A percentile compares a stretch with the other conserved stretches of the same genome.
Conservation (phyloP, 345 rosid species). For the Lepidium africanum region DNA sequence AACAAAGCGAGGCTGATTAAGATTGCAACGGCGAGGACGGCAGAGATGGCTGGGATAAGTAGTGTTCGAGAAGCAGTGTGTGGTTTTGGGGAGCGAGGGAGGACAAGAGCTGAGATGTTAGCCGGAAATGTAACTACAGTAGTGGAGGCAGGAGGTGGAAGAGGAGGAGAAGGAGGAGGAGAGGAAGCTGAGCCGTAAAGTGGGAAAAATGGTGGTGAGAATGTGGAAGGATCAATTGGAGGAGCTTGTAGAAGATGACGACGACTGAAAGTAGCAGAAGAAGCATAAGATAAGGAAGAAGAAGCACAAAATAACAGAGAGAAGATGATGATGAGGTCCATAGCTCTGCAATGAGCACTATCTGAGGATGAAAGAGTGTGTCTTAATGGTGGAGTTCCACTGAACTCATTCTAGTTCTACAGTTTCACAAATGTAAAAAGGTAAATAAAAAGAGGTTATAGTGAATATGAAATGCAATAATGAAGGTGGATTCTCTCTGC, state of each 20-base stretch:
- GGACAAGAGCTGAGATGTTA: slow-evolving; percentile 76
- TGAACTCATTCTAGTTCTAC: slow-evolving; percentile 4
- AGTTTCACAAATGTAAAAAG: background rate
- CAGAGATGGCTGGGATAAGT: slow-evolving; percentile 39
- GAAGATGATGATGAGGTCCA: slow-evolving; percentile 13
- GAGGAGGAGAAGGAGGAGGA: background rate
- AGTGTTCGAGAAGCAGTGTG: slow-evolving; percentile 40
- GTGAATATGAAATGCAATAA: slow-evolving; percentile 27
- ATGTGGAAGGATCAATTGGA: slow-evolving; percentile 8
- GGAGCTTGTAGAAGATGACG: slow-evolving; percentile 17
- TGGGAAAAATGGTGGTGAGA: slow-evolving; percentile 26
- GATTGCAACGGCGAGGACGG: slow-evolving; percentile 40
- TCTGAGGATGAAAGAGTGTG: slow-evolving; percentile 6
- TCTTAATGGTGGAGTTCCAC: background rate
- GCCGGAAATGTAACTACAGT: slow-evolving; percentile 76
- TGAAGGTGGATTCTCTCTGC: no score
- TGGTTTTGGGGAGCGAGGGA: slow-evolving; percentile 49
- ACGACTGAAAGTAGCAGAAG: slow-evolving; percentile 6
- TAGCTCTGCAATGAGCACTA: slow-evolving; percentile 17
- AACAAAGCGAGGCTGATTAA: slow-evolving; percentile 23
- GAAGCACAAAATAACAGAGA: slow-evolving; percentile 8
- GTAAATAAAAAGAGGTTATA: background rate
- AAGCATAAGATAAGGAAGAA: background rate
- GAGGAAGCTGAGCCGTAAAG: slow-evolving; percentile 17
- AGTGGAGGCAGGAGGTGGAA: slow-evolving; percentile 69